Evolutionary conservation across 2,329 filamentous ascomycete genomes (phyloP), one percentile per base, ranked within the genome.

Genomic region (Trichoderma sp.): DNA sequence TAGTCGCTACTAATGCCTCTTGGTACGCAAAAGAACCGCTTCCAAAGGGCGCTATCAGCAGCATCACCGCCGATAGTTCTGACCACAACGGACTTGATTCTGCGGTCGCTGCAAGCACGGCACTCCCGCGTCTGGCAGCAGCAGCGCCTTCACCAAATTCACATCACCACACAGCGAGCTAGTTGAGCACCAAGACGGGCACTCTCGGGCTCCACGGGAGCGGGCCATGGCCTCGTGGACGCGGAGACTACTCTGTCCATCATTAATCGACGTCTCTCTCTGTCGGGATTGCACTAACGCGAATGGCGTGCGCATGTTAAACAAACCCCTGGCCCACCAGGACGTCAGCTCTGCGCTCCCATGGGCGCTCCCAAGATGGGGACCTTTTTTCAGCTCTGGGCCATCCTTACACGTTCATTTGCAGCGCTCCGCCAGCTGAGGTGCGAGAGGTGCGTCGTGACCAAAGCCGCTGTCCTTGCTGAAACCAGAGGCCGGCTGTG

Each of bases 201-300:
- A 57, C 57, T 49, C 52, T 68, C 65, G 65, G 60, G 67, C 49
- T 57, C 49, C 59, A 69, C 67, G 58, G 47, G 67, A 33, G 59
- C 67, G 67, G 67, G 60, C 58, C 58, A 69, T 64, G 67, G 52
- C 67, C 67, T 69, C 67, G 67, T 69, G 67, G 67, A 69, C 60
- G 47, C 67, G 52, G 58, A 64, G 49, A 52, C 56, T 31, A 52
- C 49, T 37, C 33, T 24, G 57, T 10, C 61, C 43, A 52, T 58
- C n/a, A 24, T 13, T 49, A n/a, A 40, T 49, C 14, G 33, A 35
- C 33, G 33, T 35, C 33, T 35, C 24, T 24, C 33, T 59, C 53
- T 57, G 37, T 60, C 52, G 64, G 62, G 56, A 61, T 37, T 14
- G 58, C 65, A 52, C 58, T 62, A 61, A n/a, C 31, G 31, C 27